A percentile compares a stretch with the other conserved stretches of the same genome.
Conservation (phyloP, 139 green algal genomes). For the Pseudopediastrum boryanum region DNA sequence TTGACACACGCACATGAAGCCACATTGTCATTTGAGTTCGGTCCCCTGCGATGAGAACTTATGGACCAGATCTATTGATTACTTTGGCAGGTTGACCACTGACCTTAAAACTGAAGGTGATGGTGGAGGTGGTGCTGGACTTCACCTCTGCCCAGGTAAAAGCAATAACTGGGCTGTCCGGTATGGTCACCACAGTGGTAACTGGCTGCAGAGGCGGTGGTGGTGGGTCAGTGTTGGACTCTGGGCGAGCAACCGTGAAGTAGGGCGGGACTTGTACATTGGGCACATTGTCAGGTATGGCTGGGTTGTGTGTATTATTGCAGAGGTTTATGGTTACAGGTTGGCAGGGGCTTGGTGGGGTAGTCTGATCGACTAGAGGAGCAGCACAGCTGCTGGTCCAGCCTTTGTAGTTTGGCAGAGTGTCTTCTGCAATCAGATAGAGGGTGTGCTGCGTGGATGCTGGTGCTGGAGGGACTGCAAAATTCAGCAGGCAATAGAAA, state of each 20-base stretch:
- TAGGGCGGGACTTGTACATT: conserved; percentile 3
- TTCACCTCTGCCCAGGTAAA: background rate
- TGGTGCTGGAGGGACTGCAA: conserved; percentile 1
- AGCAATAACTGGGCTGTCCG: background rate
- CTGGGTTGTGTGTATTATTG: conserved; percentile 3
- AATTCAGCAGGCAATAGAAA: background rate
- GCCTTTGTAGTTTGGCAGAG: conserved; percentile 52
- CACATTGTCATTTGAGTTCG: too few species aligned
- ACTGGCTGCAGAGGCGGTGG: background rate
- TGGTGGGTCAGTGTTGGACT: background rate
- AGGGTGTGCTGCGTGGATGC: conserved; percentile 24
- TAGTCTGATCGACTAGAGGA: background rate
- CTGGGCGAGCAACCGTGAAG: background rate
- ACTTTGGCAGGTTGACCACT: too few species aligned
- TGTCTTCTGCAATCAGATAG: conserved; percentile 48
- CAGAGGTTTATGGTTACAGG: conserved; percentile 24
- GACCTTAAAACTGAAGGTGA: too few species aligned
- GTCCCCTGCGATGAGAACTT: too few species aligned
- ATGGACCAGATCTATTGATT: too few species aligned
- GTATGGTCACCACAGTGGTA: background rate
- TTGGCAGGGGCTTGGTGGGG: conserved; percentile 20
- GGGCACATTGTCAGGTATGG: conserved; percentile 20
- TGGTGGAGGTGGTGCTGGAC: background rate
- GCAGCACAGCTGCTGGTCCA: conserved; percentile 42
- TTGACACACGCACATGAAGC: too few species aligned